Conservation (phyloP, 225 moss, liverwort and hornwort genomes). For the Polytrichum formosum region DNA sequence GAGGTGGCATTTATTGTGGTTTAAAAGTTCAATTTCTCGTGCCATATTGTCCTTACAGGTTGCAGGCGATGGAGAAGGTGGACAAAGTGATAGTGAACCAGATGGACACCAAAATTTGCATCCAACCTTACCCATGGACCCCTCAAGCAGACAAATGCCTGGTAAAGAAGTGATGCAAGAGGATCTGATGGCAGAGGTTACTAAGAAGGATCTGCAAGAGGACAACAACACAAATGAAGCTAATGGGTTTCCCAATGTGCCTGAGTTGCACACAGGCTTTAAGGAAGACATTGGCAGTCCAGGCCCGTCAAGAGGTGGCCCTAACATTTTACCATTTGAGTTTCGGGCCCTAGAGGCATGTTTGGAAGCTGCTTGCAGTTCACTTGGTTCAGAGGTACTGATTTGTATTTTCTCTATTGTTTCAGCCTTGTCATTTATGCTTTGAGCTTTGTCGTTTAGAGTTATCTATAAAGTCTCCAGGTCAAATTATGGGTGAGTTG, state of each 20-base stretch:
- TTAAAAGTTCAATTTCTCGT: not conserved
- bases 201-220: constrained; percentile 12
- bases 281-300: constrained; percentile 66
- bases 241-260: constrained; percentile 21
- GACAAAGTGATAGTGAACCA: constrained; percentile 84
- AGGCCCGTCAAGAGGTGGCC: constrained; percentile 71
- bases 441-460: too few relatives aligned
- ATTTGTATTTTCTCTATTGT: too few relatives aligned
- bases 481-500: too few relatives aligned
- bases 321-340: constrained; percentile 92
- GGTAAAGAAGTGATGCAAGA: constrained; percentile 34
- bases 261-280: constrained; percentile 57
- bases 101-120: constrained; percentile 46
- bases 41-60: constrained; percentile 52
- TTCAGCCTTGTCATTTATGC: too few relatives aligned
- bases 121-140: constrained; percentile 44
- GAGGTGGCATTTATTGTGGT: too few relatives aligned
- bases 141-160: constrained; percentile 49
- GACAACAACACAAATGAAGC: constrained; percentile 22
- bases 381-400: constrained; percentile 82
- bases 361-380: constrained; percentile 95
- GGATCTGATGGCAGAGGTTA: constrained; percentile 15
- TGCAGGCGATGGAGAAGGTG: constrained; percentile 74
- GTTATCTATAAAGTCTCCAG: too few relatives aligned
- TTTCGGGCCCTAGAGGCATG: constrained; percentile 98